These are phyloP conservation scores for Blastobotrys peoriensis DNA, from an alignment of 805 yeast species.

Conservation along the genomic window DNA sequence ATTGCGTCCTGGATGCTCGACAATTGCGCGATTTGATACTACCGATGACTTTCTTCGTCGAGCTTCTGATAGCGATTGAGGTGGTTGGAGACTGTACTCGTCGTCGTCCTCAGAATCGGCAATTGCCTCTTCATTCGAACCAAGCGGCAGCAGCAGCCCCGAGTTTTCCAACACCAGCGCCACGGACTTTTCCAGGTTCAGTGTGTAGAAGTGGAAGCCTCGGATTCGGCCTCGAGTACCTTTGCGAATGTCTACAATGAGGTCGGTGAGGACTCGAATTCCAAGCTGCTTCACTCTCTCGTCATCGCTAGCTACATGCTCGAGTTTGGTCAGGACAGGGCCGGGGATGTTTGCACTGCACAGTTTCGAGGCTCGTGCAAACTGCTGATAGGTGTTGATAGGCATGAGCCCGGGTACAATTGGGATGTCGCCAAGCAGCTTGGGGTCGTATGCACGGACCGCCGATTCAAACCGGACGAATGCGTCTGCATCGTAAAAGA, in stretches of 20 bases:
- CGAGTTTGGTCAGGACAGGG: conserved; percentile 46
- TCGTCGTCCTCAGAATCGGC: conserved; percentile 24
- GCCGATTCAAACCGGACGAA: conserved; percentile 57
- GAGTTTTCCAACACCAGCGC: conserved; percentile 74
- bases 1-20: conserved; percentile 27
- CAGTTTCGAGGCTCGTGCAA: conserved; percentile 80
- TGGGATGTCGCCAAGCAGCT: conserved; percentile 38
- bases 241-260: conserved; percentile 44
- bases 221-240: conserved; percentile 51
- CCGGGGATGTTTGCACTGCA: conserved; percentile 81
- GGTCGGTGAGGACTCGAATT: conserved; percentile 61
- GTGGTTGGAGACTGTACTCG: conserved; percentile 21
- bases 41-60: conserved; percentile 18
- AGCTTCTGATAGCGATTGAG: conserved; percentile 9
- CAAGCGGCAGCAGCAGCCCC: conserved; percentile 36
- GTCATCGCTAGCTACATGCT: conserved; percentile 60
- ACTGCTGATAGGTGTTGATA: conserved; percentile 73
- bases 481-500: conserved; percentile 81
- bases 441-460: conserved; percentile 34
- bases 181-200: conserved; percentile 86
- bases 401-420: conserved; percentile 91
- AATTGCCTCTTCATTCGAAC: conserved; percentile 24
- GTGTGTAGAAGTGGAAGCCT: conserved; percentile 88
- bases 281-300: conserved; percentile 78
- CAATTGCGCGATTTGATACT: conserved; percentile 37